These are phyloP conservation scores for Xylaria sp. DNA, from an alignment of 2,329 filamentous ascomycete genomes.

Conservation along the genomic window DNA sequence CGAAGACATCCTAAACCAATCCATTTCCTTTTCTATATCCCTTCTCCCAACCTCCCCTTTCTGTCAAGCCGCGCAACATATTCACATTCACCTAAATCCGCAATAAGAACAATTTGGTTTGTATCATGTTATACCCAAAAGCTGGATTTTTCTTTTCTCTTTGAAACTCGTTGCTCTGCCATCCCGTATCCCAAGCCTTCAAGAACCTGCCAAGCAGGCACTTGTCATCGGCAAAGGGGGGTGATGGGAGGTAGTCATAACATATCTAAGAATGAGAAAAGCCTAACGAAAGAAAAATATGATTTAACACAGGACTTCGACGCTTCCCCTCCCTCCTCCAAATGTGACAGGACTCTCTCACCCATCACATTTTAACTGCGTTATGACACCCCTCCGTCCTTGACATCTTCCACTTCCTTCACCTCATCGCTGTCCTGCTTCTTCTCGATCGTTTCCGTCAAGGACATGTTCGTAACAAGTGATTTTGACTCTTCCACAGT, in stretches of 20 bases:
- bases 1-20: no score
- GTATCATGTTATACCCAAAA: no score
- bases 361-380: neutral
- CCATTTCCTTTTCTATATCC: no score
- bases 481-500: slow-evolving; percentile 39
- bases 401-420: slow-evolving; percentile 34
- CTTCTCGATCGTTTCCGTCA: slow-evolving; percentile 41
- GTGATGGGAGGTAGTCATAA: slow-evolving; percentile 2
- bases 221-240: no score
- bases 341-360: neutral
- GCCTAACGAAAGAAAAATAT: neutral
- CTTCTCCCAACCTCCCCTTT: no score
- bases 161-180: neutral
- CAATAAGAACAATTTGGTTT: no score
- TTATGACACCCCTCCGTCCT: slow-evolving; percentile 38
- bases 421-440: slow-evolving; percentile 39
- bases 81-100: no score
- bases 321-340: neutral
- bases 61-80: no score
- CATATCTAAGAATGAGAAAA: neutral
- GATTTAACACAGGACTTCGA: neutral
- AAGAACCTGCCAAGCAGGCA: no score
- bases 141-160: neutral
- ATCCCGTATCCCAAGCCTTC: no score
- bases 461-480: slow-evolving; percentile 40